phyloP scores from a whole-genome alignment of 495 filamentous ascomycete species.

The Parathielavia hyrcaniae region DNA sequence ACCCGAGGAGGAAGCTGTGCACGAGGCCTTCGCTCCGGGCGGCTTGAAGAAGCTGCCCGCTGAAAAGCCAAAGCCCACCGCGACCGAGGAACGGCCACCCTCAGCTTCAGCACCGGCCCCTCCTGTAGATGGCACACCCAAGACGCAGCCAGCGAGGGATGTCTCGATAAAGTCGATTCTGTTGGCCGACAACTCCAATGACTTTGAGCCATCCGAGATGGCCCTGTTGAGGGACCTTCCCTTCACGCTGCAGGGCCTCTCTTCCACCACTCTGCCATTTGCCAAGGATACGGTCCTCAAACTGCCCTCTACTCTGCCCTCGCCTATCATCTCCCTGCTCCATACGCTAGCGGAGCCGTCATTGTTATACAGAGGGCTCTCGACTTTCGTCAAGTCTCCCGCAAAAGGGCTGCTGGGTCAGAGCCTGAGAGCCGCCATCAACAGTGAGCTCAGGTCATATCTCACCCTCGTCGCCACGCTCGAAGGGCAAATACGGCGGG shows the following conservation, averaged over 20 bases:
- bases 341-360: constrained; percentile 91
- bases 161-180: constrained; percentile 48
- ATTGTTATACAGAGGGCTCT: constrained; percentile 73
- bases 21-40: constrained; percentile 51
- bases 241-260: constrained; percentile 89
- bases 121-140: constrained; percentile 17
- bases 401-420: constrained; percentile 71
- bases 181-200: constrained; percentile 46
- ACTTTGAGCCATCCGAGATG: constrained; percentile 56
- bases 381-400: constrained; percentile 68
- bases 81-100: constrained; percentile 21
- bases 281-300: constrained; percentile 56
- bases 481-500: constrained; percentile 86
- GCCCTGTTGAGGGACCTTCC: constrained; percentile 84
- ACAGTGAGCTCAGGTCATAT: constrained; percentile 79
- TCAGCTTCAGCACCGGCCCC: constrained; percentile 1
- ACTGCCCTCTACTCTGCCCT: constrained; percentile 69
- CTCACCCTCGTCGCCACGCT: constrained; percentile 86
- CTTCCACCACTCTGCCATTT: constrained; percentile 77
- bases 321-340: constrained; percentile 79
- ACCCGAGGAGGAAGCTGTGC: constrained; percentile 39
- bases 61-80: constrained; percentile 24
- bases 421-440: constrained; percentile 85
- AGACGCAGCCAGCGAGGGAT: constrained; percentile 30
- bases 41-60: constrained; percentile 44